Base-by-base conservation (phyloP, 345 rosid species). In the Eucalyptus marginata region DNA sequence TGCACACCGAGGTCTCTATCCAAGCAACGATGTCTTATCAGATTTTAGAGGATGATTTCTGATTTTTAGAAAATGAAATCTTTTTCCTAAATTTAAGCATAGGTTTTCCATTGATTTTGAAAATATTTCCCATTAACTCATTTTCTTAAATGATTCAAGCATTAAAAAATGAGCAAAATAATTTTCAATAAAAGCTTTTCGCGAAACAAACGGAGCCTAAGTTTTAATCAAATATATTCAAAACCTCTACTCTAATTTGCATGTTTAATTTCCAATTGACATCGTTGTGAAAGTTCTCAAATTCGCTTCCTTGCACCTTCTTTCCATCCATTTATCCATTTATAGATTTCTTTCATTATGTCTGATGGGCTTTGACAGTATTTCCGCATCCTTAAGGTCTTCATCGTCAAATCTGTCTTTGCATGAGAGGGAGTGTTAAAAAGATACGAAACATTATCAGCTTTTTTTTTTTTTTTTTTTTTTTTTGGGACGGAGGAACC, bases 131-230 rank as follows among this genome's bases (percentile, higher is more conserved):
- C 56, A 18, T 52, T 9, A 17, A 52, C 24, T 52, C 9, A 52
- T 56, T 56, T 56, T 56, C 29, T 24, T 56, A 56, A 56, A 1
- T 0, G 3, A 56, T 56, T 13, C 13, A 22, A 56, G 0, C 0
- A 22, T 0, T 24, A 3, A 56, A 56, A 56, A 22, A 22, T 56
- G 13, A 56, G 62, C 3, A 56, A 56, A 56, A 24, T 56, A 1
- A 24, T 9, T 20, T 56, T 9, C 0, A 6, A 56, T 0, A 24
- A 4, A 56, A 56, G 27, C 0, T 22, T 20, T 56, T 24, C 5
- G 0, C 6, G 6, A 56, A 22, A 12, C 6, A 56, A 56, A 56
- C 1, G 0, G 29, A 56, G 0, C 0, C 5, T 22, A 22, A 2
- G 6, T 24, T 0, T 56, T 56, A 56, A 56, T 24, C 29, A 56